Percentiles rank a stretch among this genome's conserved stretches.
Evolutionary conservation across 2,329 filamentous ascomycete genomes (phyloP).

Genomic region (Huntiella moniliformis): DNA sequence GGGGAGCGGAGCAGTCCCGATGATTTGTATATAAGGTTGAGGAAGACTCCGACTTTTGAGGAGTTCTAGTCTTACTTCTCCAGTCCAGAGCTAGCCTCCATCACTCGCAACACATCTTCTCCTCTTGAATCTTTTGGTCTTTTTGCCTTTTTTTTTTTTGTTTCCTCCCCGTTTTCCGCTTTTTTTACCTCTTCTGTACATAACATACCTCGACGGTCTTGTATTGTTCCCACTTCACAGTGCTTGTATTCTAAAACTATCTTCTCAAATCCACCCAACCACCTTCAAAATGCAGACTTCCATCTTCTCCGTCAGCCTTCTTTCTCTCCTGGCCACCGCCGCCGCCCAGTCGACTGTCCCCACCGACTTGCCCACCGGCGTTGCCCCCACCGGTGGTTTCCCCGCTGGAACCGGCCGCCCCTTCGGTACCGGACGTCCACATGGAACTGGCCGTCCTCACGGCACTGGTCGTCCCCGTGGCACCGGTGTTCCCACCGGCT

Average conservation of each 20-base stretch:
- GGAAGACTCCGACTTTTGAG: no score
- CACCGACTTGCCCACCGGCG: slow-evolving; percentile 1
- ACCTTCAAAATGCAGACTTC: slow-evolving; percentile 7
- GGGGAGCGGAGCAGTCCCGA: no score
- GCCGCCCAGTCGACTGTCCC: slow-evolving; percentile 4
- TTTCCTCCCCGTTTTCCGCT: slow-evolving; percentile 9
- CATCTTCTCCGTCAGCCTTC: slow-evolving; percentile 5
- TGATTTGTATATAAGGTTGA: no score
- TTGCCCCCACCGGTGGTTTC: neutral
- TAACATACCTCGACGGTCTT: neutral
- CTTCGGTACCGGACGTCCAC: neutral
- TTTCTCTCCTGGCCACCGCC: slow-evolving; percentile 8
- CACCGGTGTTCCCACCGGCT: neutral
- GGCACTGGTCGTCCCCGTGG: neutral
- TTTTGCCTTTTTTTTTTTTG: neutral
- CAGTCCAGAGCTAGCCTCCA: slow-evolving; percentile 10
- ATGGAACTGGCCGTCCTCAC: neutral
- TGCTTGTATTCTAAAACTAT: neutral
- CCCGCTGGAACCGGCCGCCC: slow-evolving; percentile 1
- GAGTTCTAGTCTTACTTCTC: neutral
- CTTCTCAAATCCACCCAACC: neutral
- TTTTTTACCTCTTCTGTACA: neutral
- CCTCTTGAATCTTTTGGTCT: slow-evolving; percentile 4
- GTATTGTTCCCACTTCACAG: neutral
- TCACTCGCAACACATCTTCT: slow-evolving; percentile 1